Conservation (phyloP, 2,329 filamentous ascomycete genomes). For the Didymella pinodella region DNA sequence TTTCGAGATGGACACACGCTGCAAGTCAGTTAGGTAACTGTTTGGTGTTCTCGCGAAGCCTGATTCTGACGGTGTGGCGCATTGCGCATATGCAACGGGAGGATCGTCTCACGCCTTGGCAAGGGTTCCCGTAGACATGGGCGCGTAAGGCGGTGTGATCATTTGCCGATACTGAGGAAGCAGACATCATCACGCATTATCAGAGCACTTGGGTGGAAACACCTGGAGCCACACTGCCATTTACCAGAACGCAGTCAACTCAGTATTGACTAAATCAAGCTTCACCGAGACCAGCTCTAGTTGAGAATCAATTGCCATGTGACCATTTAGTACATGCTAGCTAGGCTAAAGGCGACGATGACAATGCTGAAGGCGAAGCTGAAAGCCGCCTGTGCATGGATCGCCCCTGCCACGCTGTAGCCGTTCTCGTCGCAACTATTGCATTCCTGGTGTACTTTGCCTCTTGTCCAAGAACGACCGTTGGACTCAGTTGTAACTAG, state of each 20-base stretch:
- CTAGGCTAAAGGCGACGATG: slow-evolving; percentile 11
- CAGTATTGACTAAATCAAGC: background rate
- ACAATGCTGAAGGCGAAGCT: slow-evolving; percentile 4
- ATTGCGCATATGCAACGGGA: slow-evolving; percentile 10
- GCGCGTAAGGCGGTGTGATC: slow-evolving; percentile 2
- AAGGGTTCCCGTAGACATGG: slow-evolving; percentile 3
- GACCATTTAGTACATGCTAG: slow-evolving; percentile 1
- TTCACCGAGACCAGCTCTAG: slow-evolving; percentile 1
- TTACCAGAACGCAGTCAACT: background rate
- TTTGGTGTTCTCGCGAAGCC: background rate
- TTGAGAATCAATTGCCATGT: slow-evolving; percentile 4
- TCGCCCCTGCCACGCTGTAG: slow-evolving; percentile 1
- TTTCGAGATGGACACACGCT: background rate
- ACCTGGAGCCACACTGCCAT: background rate
- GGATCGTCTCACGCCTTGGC: slow-evolving; percentile 8
- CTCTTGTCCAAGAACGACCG: slow-evolving; percentile 4
- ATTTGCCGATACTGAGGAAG: background rate
- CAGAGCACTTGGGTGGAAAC: background rate
- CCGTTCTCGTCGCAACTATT: slow-evolving; percentile 10
- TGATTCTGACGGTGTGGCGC: slow-evolving; percentile 10
- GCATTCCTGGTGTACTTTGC: slow-evolving; percentile 16
- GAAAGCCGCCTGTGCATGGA: background rate
- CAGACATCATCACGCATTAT: slow-evolving; percentile 6
- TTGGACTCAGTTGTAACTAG: slow-evolving; percentile 6
- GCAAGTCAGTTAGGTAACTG: background rate